A percentile compares a stretch with the other conserved stretches of the same genome.
Conservation (phyloP, 2,329 filamentous ascomycete genomes). For the Rutstroemia sp. region DNA sequence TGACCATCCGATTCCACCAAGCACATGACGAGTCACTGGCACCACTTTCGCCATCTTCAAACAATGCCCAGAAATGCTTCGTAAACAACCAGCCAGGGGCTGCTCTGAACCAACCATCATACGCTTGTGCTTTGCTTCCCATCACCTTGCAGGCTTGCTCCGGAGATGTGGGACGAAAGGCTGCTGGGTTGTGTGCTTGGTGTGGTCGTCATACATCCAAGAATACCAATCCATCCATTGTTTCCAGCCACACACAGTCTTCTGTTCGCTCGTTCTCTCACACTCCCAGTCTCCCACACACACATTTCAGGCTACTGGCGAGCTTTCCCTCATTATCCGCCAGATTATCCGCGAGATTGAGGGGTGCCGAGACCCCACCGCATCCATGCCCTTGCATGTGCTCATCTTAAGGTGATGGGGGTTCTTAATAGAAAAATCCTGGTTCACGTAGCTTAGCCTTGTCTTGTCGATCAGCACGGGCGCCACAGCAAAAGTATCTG, state of each 20-base stretch:
- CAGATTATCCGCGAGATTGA: constrained; percentile 13
- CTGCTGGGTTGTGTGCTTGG: neutral
- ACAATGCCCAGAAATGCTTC: constrained; percentile 4
- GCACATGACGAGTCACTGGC: constrained; percentile 4
- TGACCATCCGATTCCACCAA: neutral
- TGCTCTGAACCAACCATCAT: constrained; percentile 6
- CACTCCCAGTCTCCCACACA: too few species aligned
- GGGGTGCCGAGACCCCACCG: constrained; percentile 8
- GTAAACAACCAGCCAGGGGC: neutral
- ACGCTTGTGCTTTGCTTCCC: neutral
- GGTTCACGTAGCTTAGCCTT: neutral
- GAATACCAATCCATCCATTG: too few species aligned
- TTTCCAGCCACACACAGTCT: neutral
- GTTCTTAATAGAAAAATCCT: constrained; percentile 4
- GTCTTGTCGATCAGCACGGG: constrained; percentile 9
- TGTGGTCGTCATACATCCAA: neutral
- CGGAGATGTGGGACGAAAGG: constrained; percentile 7
- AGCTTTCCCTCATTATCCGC: constrained; percentile 9
- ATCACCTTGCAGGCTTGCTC: neutral
- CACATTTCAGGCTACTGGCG: constrained; percentile 6
- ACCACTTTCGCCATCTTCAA: constrained; percentile 5
- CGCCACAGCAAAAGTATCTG: constrained; percentile 9
- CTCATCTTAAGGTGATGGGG: constrained; percentile 11
- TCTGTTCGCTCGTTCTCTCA: neutral
- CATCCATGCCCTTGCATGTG: constrained; percentile 10